phyloP scores from a whole-genome alignment of 805 yeast species.

The Scheffersomyces coipomensis region DNA sequence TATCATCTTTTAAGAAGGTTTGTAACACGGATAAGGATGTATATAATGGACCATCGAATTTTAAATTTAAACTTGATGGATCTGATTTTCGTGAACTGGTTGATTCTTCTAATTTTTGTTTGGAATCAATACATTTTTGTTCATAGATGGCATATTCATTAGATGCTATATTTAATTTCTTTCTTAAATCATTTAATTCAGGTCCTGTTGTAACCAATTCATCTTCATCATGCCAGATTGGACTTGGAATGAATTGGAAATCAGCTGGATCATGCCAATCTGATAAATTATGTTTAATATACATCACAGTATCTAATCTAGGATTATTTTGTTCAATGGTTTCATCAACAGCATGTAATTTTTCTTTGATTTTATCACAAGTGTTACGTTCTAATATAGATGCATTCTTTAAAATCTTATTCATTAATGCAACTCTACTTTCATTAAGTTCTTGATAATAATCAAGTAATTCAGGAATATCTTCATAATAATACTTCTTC shows the following conservation, averaged over 20 bases:
- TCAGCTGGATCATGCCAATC: constrained; percentile 86
- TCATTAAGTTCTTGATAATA: constrained; percentile 82
- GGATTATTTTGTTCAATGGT: constrained; percentile 73
- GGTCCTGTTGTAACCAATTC: constrained; percentile 55
- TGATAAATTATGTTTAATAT: constrained; percentile 76
- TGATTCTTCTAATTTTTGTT: constrained; percentile 49
- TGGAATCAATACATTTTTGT: constrained; percentile 44
- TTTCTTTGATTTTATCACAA: constrained; percentile 45
- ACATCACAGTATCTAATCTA: constrained; percentile 81
- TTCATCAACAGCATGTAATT: constrained; percentile 49
- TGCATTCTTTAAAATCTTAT: constrained; percentile 65
- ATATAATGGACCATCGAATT: constrained; percentile 53
- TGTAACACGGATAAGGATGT: constrained; percentile 54
- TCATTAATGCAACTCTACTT: constrained; percentile 67
- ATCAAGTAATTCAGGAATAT: constrained; percentile 86
- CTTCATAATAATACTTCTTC: constrained; percentile 91
- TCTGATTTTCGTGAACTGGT: constrained; percentile 31
- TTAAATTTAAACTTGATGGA: constrained; percentile 40
- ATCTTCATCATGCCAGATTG: constrained; percentile 97
- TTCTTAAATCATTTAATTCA: constrained; percentile 57
- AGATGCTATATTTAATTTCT: constrained; percentile 43
- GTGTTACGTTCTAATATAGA: constrained; percentile 54
- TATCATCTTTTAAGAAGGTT: constrained; percentile 70
- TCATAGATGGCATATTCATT: constrained; percentile 39
- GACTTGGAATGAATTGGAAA: constrained; percentile 80